Evolutionary conservation across 2,329 filamentous ascomycete species (phyloP), one percentile per base, ranked within the genome.

Genomic region (Aspergillus alliaceus): DNA sequence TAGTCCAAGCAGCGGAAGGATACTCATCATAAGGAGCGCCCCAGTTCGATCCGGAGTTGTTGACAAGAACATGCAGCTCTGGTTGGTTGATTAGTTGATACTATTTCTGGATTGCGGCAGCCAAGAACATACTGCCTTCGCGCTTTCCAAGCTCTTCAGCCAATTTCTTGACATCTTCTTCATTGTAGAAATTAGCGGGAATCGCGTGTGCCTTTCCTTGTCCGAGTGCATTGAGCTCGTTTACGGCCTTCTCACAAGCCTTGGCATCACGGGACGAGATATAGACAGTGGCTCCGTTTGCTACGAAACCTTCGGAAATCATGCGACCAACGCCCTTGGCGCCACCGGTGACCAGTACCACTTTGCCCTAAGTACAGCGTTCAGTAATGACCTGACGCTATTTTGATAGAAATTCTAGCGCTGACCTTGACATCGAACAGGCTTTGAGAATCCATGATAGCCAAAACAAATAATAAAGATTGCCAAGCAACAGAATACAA

Each of bases 401-500:
- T n/a, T 27, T 44, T 29, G 24, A n/a, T n/a, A 14, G 37, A 25
- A 27, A 14, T 29, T 22, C 37, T 20, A 20, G 24, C n/a, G 61
- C 73, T 64, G 67, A 85, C 84, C 79, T 86, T 83, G 64, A 87
- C 83, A 63, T 82, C 75, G 67, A 87, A 87, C 35, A 87, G 76
- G 59, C 62, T 80, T 62, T 78, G 72, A 11, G 79, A 66, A 67
- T 87, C 83, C 84, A 87, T 86, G 54, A 42, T 59, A 49, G 44
- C 12, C 20, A 32, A 27, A 34, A 20, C 25, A 51, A 20, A 20
- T 44, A 56, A 25, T 42, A 25, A 53, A 49, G 24, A 32, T 46
- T 32, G n/a, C 4, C 20, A 25, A 9, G 18, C 22, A 40, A 20
- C 27, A 20, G 11, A 20, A 34, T 40, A 18, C 25, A n/a, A 12